These are phyloP conservation scores for Colletotrichum navitas DNA, from an alignment of 2,329 filamentous ascomycete genomes.

Conservation along the genomic window DNA sequence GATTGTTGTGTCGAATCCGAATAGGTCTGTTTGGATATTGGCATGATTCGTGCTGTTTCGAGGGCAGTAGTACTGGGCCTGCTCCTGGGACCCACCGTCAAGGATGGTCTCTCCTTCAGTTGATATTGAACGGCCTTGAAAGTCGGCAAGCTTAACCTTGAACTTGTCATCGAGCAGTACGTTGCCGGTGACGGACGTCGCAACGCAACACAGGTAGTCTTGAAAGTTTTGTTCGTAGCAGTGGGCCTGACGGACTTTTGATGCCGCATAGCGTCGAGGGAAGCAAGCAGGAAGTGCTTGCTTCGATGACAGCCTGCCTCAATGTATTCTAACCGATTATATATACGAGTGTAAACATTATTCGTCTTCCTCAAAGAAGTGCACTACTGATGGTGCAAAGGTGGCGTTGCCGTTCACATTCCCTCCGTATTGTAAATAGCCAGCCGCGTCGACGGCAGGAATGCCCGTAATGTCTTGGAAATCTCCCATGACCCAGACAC, in stretches of 20 bases:
- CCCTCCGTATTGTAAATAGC: conserved; percentile 60
- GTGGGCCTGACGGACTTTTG: conserved; percentile 1
- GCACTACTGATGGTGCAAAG: conserved; percentile 40
- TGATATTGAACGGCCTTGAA: too few relatives aligned
- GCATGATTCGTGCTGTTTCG: too few relatives aligned
- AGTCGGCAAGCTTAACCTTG: too few relatives aligned
- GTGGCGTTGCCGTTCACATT: conserved; percentile 58
- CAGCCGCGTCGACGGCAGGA: conserved; percentile 51
- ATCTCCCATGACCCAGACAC: conserved; percentile 47
- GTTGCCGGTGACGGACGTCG: too few relatives aligned
- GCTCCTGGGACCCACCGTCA: too few relatives aligned
- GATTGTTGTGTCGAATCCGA: too few relatives aligned
- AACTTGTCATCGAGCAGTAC: too few relatives aligned
- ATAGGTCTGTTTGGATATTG: too few relatives aligned
- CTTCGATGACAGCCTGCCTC: not conserved
- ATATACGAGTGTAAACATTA: conserved; percentile 3
- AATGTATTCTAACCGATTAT: not conserved
- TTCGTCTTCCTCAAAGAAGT: conserved; percentile 30
- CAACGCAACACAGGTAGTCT: too few relatives aligned
- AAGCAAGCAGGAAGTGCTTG: too few relatives aligned
- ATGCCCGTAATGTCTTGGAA: conserved; percentile 42
- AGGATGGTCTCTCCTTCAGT: too few relatives aligned
- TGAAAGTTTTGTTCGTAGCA: not conserved
- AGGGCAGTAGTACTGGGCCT: too few relatives aligned
- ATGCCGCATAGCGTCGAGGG: not conserved